Evolutionary conservation across 306 rosid genomes (phyloP).

Genomic region (Prunus fruticosa): DNA sequence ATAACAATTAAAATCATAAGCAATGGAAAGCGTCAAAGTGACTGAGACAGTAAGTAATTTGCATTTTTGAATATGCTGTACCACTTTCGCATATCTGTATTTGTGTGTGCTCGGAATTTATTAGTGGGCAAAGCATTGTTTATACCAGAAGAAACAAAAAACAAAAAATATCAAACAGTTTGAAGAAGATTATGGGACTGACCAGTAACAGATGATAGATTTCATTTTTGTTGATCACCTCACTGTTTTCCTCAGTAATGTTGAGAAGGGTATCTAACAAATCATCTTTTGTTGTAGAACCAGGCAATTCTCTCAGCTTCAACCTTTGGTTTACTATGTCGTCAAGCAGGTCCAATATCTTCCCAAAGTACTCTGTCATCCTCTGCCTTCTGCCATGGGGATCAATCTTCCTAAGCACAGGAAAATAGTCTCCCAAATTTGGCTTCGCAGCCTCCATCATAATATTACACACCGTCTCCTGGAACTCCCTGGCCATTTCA

Average conservation of each 20-base stretch:
- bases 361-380: neutral
- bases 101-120: too few relatives aligned
- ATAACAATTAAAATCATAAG: neutral
- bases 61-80: too few relatives aligned
- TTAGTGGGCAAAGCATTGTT: too few relatives aligned
- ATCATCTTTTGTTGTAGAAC: conserved; percentile 9
- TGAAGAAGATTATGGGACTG: neutral
- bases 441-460: conserved; percentile 36
- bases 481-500: conserved; percentile 28
- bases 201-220: conserved; percentile 36
- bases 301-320: conserved; percentile 9
- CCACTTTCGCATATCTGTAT: too few relatives aligned
- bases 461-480: conserved; percentile 23
- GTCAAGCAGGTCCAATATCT: conserved; percentile 15
- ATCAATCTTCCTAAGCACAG: conserved; percentile 33
- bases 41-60: too few relatives aligned
- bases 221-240: conserved; percentile 22
- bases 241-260: conserved; percentile 25
- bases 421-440: conserved; percentile 42
- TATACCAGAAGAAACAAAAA: neutral
- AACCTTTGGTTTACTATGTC: conserved; percentile 28
- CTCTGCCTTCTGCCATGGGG: conserved; percentile 33
- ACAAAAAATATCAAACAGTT: neutral
- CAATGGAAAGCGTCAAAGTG: too few relatives aligned
- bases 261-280: conserved; percentile 45